Evolutionary conservation across 1,284 basidiomycete species (phyloP).

Genomic region (Tilletiaria anomala): DNA sequence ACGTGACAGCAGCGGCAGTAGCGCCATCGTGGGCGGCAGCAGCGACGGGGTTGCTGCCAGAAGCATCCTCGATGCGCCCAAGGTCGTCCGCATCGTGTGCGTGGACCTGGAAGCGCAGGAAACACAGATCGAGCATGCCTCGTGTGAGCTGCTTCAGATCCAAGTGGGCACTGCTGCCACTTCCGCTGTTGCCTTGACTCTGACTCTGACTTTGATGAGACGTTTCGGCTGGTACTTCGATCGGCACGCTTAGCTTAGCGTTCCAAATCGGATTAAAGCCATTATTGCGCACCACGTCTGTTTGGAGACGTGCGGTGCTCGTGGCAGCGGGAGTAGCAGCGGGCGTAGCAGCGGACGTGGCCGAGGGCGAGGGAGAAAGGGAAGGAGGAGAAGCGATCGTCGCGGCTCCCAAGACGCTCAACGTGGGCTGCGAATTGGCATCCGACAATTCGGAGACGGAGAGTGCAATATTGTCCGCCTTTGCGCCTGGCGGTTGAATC

Average conservation of each 20-base stretch:
- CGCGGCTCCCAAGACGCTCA: not conserved
- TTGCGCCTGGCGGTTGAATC: not conserved
- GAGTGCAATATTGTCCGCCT: not conserved
- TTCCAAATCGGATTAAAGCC: constrained; percentile 36
- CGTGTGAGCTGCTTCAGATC: too few species aligned
- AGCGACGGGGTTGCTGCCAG: too few species aligned
- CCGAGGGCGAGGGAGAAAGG: too few species aligned
- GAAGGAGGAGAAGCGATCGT: too few species aligned
- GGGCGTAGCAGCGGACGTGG: too few species aligned
- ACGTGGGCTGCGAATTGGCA: too few species aligned
- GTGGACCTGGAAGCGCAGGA: constrained; percentile 34
- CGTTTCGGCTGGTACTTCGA: constrained; percentile 19
- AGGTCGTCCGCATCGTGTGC: constrained; percentile 2
- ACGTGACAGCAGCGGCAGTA: too few species aligned
- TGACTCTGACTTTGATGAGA: constrained; percentile 4
- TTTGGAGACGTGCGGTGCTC: constrained; percentile 7
- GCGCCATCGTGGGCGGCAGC: too few species aligned
- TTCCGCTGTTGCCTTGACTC: not conserved
- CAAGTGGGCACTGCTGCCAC: too few species aligned
- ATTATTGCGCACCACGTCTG: constrained; percentile 18
- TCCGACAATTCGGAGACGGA: not conserved
- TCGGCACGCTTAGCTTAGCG: constrained; percentile 13
- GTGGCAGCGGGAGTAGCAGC: too few species aligned
- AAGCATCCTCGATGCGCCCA: too few species aligned
- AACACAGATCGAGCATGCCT: constrained; percentile 33